phyloP scores from a whole-genome alignment of 441 rosid species.

The Mallotus repandus region DNA sequence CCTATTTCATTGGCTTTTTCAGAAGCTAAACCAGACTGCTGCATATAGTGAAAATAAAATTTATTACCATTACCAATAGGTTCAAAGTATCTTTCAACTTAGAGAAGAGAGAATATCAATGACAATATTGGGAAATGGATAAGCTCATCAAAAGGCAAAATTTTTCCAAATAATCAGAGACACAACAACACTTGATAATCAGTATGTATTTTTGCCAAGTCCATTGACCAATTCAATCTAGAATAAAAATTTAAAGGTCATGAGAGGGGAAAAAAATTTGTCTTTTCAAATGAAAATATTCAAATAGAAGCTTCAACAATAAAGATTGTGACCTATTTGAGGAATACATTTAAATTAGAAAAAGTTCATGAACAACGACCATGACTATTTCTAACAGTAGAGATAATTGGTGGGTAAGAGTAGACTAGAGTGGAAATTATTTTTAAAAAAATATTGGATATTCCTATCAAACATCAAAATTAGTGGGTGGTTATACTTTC shows the following conservation, averaged over 20 bases:
- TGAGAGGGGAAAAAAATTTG: not conserved
- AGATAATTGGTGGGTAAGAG: not conserved
- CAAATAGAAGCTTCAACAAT: not conserved
- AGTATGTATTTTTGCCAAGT: not conserved
- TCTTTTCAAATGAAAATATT: not conserved
- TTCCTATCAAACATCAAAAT: not conserved
- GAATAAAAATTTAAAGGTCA: not conserved
- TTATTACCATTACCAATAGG: constrained; percentile 5
- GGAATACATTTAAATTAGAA: not conserved
- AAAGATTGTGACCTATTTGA: not conserved
- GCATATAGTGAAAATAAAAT: constrained; percentile 21
- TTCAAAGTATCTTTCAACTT: not conserved
- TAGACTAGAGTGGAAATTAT: not conserved
- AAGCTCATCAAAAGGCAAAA: too few relatives aligned
- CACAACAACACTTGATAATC: not conserved
- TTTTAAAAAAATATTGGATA: not conserved
- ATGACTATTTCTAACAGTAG: constrained; percentile 23
- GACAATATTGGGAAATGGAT: not conserved
- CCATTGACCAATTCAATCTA: not conserved
- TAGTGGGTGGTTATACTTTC: too few relatives aligned
- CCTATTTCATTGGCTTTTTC: constrained; percentile 29
- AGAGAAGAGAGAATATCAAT: not conserved
- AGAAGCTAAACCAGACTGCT: constrained; percentile 31
- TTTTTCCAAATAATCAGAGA: not conserved
- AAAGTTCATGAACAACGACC: not conserved